These are phyloP conservation scores for Benincasa hispida DNA, from an alignment of 306 rosid species.

Conservation along the genomic window DNA sequence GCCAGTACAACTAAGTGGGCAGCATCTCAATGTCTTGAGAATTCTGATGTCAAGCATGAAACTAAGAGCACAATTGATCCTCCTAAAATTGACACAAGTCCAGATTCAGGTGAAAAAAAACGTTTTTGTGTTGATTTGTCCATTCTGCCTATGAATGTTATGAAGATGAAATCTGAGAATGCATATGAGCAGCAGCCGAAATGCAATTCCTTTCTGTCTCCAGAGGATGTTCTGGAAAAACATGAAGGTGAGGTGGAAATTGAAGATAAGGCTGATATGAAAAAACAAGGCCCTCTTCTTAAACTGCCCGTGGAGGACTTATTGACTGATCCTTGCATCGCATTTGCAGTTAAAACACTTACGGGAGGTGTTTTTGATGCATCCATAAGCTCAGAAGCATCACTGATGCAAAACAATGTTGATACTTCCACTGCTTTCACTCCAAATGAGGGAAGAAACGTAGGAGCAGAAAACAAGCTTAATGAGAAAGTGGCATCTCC, in stretches of 20 bases:
- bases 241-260: slow-evolving; percentile 1
- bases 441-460: slow-evolving; percentile 9
- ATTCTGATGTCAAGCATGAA: slow-evolving; percentile 11
- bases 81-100: background rate
- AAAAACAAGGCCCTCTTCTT: slow-evolving; percentile 18
- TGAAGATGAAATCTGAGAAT: slow-evolving; percentile 7
- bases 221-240: slow-evolving; percentile 5
- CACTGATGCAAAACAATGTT: slow-evolving; percentile 3
- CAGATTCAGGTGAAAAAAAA: slow-evolving; percentile 7
- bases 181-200: slow-evolving; percentile 9
- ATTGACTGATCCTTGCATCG: slow-evolving; percentile 78
- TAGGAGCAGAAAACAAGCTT: background rate
- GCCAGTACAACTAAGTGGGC: slow-evolving; percentile 10
- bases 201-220: slow-evolving; percentile 6
- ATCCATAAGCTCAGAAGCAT: slow-evolving; percentile 19
- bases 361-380: slow-evolving; percentile 37
- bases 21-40: slow-evolving; percentile 12
- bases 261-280: slow-evolving; percentile 13
- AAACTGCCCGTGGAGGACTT: slow-evolving; percentile 46
- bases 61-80: slow-evolving; percentile 1
- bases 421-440: slow-evolving; percentile 11
- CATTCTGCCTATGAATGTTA: slow-evolving; percentile 10
- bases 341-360: slow-evolving; percentile 79
- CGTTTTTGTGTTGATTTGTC: slow-evolving; percentile 1
- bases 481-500: slow-evolving; percentile 8